A percentile compares a stretch with the other conserved stretches of the same genome.
phyloP scores from a whole-genome alignment of 768 basidiomycete species.

The Rubroboletus satanas region DNA sequence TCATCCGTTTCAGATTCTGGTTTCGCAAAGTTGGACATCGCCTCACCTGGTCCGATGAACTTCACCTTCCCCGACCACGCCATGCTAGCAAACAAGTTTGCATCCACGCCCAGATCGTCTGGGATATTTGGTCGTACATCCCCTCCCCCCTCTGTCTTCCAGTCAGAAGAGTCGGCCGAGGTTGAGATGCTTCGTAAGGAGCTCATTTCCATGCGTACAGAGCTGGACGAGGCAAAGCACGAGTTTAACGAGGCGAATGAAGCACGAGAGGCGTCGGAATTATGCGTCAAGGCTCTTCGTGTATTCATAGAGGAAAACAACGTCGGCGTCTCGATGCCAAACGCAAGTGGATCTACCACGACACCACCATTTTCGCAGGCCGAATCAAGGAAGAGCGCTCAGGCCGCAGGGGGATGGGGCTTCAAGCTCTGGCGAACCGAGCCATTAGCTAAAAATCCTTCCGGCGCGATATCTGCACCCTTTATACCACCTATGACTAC shows the following conservation, averaged over 20 bases:
- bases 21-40: constrained; percentile 32
- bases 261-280: constrained; percentile 82
- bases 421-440: constrained; percentile 67
- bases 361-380: constrained; percentile 20
- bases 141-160: constrained; percentile 38
- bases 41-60: constrained; percentile 34
- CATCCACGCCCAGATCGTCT: constrained; percentile 38
- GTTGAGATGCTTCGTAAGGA: constrained; percentile 60
- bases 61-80: constrained; percentile 34
- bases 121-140: constrained; percentile 52
- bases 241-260: constrained; percentile 78
- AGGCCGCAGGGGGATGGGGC: constrained; percentile 50
- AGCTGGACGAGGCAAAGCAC: constrained; percentile 59
- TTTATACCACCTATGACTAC: constrained; percentile 18
- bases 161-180: constrained; percentile 37
- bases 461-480: constrained; percentile 29
- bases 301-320: constrained; percentile 78
- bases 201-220: constrained; percentile 48
- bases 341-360: constrained; percentile 13
- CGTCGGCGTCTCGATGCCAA: constrained; percentile 40
- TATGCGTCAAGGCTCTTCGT: constrained; percentile 75
- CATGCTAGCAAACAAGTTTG: constrained; percentile 17
- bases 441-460: constrained; percentile 26
- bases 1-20: constrained; percentile 70
- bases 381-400: constrained; percentile 32